Evolutionary conservation across 345 rosid species (phyloP).

Genomic region (Boechera retrofracta): DNA sequence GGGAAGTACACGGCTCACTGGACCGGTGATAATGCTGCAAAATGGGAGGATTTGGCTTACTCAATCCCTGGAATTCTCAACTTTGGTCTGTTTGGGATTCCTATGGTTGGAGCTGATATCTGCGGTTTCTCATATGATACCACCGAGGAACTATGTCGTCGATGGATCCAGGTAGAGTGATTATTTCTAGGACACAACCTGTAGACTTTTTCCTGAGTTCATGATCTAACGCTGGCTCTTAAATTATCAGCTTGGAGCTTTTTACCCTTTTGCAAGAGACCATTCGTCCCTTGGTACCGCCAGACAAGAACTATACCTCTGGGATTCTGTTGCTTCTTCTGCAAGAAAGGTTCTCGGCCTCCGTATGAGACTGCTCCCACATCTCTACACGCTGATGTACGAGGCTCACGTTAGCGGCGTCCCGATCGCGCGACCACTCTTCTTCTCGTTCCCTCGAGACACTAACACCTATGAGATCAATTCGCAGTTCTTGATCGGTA

Average conservation of each 20-base stretch:
- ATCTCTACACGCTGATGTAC: slow-evolving; percentile 70
- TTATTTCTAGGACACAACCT: slow-evolving; percentile 2
- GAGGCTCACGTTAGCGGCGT: slow-evolving; percentile 61
- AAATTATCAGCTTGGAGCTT: slow-evolving; percentile 68
- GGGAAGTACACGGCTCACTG: slow-evolving; percentile 84
- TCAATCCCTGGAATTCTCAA: slow-evolving; percentile 65
- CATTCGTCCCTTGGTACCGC: slow-evolving; percentile 46
- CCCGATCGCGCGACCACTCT: slow-evolving; percentile 80
- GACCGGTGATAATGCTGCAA: slow-evolving; percentile 80
- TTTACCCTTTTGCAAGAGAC: slow-evolving; percentile 84
- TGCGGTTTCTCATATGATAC: slow-evolving; percentile 67
- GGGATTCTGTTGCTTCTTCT: slow-evolving; percentile 76
- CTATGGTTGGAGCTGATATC: slow-evolving; percentile 87
- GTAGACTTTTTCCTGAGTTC: slow-evolving; percentile 3
- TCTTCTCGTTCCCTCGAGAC: slow-evolving; percentile 74
- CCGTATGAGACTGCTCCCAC: slow-evolving; percentile 70
- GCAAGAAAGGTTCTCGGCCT: slow-evolving; percentile 74
- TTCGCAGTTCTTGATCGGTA: slow-evolving; percentile 65
- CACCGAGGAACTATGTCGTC: slow-evolving; percentile 68
- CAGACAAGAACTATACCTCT: slow-evolving; percentile 73
- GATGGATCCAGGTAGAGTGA: slow-evolving; percentile 76
- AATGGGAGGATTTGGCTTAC: slow-evolving; percentile 70
- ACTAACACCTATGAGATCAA: slow-evolving; percentile 53
- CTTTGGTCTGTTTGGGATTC: slow-evolving; percentile 76
- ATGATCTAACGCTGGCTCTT: slow-evolving; percentile 26